phyloP scores from a whole-genome alignment of 2,329 filamentous ascomycete species.

The Aschersonia sp. region DNA sequence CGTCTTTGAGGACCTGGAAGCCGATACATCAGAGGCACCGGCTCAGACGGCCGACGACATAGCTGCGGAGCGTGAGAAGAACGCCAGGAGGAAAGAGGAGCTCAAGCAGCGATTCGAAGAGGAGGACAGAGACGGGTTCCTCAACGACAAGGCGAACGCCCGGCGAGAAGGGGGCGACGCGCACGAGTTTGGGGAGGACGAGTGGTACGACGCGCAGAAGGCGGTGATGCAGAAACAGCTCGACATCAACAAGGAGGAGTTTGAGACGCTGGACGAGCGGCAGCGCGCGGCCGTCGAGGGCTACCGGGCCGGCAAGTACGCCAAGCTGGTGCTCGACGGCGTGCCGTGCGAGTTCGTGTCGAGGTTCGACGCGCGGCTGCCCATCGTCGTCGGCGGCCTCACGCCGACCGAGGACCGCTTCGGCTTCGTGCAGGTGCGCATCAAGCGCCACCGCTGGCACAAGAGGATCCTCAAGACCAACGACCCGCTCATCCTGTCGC shows the following conservation, averaged over 20 bases:
- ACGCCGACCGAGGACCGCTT: conserved; percentile 89
- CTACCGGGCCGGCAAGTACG: conserved; percentile 83
- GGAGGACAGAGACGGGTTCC: conserved; percentile 91
- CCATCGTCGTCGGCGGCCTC: conserved; percentile 81
- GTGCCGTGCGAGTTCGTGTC: conserved; percentile 83
- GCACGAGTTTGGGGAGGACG: conserved; percentile 87
- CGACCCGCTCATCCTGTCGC: conserved; percentile 89
- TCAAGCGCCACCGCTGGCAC: conserved; percentile 97
- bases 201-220: conserved; percentile 98
- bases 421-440: conserved; percentile 86
- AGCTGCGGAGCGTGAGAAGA: conserved; percentile 81
- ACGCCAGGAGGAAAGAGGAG: conserved; percentile 86
- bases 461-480: conserved; percentile 98
- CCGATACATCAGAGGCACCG: conserved; percentile 22
- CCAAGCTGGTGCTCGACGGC: conserved; percentile 74
- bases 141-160: conserved; percentile 73
- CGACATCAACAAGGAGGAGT: conserved; percentile 92
- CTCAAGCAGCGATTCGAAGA: conserved; percentile 90
- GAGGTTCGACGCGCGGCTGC: conserved; percentile 67
- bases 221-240: conserved; percentile 87
- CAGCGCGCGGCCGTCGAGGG: conserved; percentile 80
- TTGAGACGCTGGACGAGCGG: conserved; percentile 70
- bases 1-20: conserved; percentile 72
- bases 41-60: conserved; percentile 35
- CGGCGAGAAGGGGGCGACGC: conserved; percentile 52